phyloP scores from a whole-genome alignment of 176 grass and related monocot species.

The Musa troglodytarum region DNA sequence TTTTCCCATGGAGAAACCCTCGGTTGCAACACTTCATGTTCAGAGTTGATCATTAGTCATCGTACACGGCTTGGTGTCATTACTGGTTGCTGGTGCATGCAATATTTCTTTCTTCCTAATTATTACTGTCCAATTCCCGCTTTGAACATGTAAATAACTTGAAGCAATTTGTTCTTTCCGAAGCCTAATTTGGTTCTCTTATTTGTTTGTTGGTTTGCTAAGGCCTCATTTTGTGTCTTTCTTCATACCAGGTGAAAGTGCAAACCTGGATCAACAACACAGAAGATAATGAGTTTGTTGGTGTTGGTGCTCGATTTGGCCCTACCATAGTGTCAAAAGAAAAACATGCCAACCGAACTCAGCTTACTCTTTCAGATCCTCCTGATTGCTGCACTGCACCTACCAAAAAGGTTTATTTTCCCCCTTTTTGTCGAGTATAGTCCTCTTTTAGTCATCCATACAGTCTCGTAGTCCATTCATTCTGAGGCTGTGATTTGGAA shows the following conservation, averaged over 20 bases:
- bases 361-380: slow-evolving; percentile 53
- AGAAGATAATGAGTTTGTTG: slow-evolving; percentile 76
- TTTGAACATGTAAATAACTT: neutral
- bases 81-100: neutral
- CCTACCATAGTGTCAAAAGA: slow-evolving; percentile 82
- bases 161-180: neutral
- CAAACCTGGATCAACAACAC: slow-evolving; percentile 76
- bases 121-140: neutral
- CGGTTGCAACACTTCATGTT: neutral
- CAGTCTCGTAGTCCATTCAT: neutral
- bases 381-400: slow-evolving; percentile 49
- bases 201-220: neutral
- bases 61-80: neutral
- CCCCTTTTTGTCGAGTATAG: slow-evolving; percentile 12
- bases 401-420: slow-evolving; percentile 35
- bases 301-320: slow-evolving; percentile 92
- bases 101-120: neutral
- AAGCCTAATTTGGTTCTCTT: neutral
- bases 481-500: neutral
- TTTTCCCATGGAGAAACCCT: neutral
- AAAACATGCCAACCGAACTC: slow-evolving; percentile 62
- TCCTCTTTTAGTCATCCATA: slow-evolving; percentile 6
- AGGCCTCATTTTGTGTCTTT: slow-evolving; percentile 12
- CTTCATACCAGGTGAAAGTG: slow-evolving; percentile 73
- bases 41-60: neutral